These are phyloP conservation scores for Anthracocystis walkeri DNA, from an alignment of 1,284 basidiomycete genomes.

Conservation along the genomic window DNA sequence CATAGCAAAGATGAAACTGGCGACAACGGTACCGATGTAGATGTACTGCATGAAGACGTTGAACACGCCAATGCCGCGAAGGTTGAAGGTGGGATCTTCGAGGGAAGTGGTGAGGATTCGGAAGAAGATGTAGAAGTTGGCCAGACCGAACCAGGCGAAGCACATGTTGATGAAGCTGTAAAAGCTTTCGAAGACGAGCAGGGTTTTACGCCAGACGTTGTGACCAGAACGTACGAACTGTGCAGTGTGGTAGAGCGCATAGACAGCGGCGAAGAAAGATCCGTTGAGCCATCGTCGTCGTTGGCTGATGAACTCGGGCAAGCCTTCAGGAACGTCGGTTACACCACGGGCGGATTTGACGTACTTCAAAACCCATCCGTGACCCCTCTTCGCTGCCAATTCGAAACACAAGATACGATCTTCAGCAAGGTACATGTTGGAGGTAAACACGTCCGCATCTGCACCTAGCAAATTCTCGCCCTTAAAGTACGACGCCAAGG, in stretches of 20 bases:
- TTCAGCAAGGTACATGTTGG: constrained; percentile 72
- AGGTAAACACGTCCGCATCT: constrained; percentile 94
- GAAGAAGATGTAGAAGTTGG: constrained; percentile 96
- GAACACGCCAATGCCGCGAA: constrained; percentile 79
- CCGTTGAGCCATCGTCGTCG: constrained; percentile 86
- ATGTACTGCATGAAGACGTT: constrained; percentile 86
- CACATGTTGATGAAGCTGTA: constrained; percentile 90
- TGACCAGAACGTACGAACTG: constrained; percentile 89
- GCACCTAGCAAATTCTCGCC: constrained; percentile 90
- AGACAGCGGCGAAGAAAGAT: constrained; percentile 90
- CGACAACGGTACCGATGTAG: constrained; percentile 84
- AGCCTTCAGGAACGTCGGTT: constrained; percentile 90
- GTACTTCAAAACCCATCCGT: constrained; percentile 92
- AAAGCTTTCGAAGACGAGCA: constrained; percentile 82
- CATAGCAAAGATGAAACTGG: constrained; percentile 94
- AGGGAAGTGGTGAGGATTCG: constrained; percentile 90
- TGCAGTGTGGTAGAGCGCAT: constrained; percentile 75
- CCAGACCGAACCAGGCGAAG: constrained; percentile 90
- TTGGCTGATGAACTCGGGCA: constrained; percentile 95
- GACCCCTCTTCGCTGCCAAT: constrained; percentile 89
- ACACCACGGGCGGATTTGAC: constrained; percentile 95
- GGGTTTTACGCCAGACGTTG: constrained; percentile 79
- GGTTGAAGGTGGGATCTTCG: constrained; percentile 79
- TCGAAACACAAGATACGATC: constrained; percentile 94
- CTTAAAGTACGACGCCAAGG: constrained; percentile 94